Evolutionary conservation across 140 eudicot genomes (phyloP).

Genomic region (Anethum foeniculum): DNA sequence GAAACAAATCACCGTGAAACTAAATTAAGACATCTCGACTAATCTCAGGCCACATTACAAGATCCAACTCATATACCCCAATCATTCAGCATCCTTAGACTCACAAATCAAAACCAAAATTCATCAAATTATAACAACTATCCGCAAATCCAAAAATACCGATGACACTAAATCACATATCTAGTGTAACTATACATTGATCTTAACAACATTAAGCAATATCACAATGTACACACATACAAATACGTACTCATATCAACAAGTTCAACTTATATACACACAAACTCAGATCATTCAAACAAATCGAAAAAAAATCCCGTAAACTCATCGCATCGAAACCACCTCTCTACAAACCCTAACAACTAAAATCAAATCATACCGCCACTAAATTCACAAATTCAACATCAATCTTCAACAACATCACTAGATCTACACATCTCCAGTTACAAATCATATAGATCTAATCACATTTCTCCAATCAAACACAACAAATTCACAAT

Average conservation of each 20-base stretch:
- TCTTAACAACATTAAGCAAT: neutral
- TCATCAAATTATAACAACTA: neutral
- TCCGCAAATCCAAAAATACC: neutral
- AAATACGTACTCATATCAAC: no score
- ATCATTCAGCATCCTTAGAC: neutral
- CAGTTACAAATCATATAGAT: neutral
- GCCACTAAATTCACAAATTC: neutral
- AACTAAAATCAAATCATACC: neutral
- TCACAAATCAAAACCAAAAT: neutral
- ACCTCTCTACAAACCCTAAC: no score
- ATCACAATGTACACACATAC: neutral
- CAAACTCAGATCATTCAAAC: neutral
- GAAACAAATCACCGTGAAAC: neutral
- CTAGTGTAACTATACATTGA: neutral
- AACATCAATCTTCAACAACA: neutral
- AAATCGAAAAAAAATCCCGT: neutral
- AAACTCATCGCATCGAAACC: neutral
- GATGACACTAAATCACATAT: neutral
- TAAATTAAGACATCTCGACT: neutral
- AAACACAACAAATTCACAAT: neutral
- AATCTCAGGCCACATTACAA: neutral
- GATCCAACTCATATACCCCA: neutral
- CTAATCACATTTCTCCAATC: neutral
- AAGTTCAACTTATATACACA: no score
- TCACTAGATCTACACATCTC: neutral